phyloP scores from a whole-genome alignment of 2,329 filamentous ascomycete genomes.

The Leptosphaerulina australis region DNA sequence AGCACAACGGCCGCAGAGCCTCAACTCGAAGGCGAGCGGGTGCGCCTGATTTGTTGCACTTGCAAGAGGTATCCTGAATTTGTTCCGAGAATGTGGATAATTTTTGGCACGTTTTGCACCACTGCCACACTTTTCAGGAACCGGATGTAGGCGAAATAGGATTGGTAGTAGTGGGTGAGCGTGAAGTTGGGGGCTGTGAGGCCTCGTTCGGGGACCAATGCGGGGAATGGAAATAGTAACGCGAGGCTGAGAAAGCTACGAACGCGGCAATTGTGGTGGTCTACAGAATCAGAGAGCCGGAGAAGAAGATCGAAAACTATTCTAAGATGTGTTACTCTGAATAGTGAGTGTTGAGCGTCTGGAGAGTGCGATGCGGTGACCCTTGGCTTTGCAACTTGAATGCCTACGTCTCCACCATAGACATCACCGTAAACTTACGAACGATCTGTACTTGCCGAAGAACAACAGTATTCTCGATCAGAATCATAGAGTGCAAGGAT shows the following conservation, averaged over 20 bases:
- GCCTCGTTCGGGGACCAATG: conserved; percentile 17
- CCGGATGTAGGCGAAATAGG: conserved; percentile 1
- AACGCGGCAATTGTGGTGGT: neutral
- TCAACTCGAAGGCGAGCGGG: neutral
- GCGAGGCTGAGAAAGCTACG: neutral
- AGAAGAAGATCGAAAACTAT: neutral
- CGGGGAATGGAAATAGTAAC: conserved; percentile 16
- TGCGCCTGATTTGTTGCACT: conserved; percentile 3
- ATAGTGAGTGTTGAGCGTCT: neutral
- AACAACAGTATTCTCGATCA: conserved; percentile 3
- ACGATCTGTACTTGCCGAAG: conserved; percentile 1
- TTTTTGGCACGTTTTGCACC: neutral
- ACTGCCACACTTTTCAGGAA: conserved; percentile 9
- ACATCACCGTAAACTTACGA: neutral
- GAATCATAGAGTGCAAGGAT: conserved; percentile 1
- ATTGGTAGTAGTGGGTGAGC: neutral
- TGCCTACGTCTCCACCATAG: neutral
- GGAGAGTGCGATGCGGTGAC: neutral
- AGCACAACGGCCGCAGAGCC: conserved; percentile 18
- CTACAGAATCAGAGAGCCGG: neutral
- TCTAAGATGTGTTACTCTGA: neutral
- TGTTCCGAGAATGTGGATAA: neutral
- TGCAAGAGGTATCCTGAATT: neutral
- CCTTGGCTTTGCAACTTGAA: neutral
- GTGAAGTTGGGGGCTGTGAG: conserved; percentile 8